phyloP scores from a whole-genome alignment of 2,329 filamentous ascomycete genomes.

The Phialophora macrospora region DNA sequence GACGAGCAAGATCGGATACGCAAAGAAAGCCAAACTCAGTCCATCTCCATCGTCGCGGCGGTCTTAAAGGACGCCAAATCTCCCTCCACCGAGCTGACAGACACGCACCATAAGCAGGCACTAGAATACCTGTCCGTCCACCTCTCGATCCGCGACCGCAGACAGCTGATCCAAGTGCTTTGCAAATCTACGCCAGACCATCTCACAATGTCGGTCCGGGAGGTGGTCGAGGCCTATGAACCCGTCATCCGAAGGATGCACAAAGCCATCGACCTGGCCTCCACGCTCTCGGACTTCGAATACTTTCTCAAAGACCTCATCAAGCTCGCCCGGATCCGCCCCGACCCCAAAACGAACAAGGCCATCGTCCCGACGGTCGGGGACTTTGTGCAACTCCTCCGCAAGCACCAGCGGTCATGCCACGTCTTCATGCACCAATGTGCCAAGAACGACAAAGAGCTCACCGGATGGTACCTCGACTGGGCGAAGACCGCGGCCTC shows the following conservation, averaged over 20 bases:
- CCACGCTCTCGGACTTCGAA: conserved; percentile 70
- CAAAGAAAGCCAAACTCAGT: conserved; percentile 56
- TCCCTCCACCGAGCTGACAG: conserved; percentile 54
- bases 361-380: conserved; percentile 64
- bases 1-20: conserved; percentile 65
- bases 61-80: conserved; percentile 62
- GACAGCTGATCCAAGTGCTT: conserved; percentile 68
- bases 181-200: conserved; percentile 73
- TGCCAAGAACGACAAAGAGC: conserved; percentile 68
- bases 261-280: conserved; percentile 71
- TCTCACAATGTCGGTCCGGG: conserved; percentile 70
- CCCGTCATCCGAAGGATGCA: conserved; percentile 75
- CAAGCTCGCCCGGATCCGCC: conserved; percentile 54
- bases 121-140: conserved; percentile 72
- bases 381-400: conserved; percentile 71
- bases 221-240: conserved; percentile 70
- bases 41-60: conserved; percentile 67
- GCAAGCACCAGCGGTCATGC: conserved; percentile 65
- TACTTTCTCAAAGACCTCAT: conserved; percentile 74
- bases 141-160: conserved; percentile 75
- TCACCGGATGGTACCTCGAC: conserved; percentile 63
- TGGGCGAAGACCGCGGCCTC: conserved; percentile 65
- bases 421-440: conserved; percentile 76
- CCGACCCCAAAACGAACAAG: conserved; percentile 39
- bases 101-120: conserved; percentile 66